Evolutionary conservation across 352 stramenopile genomes (phyloP).

Genomic region (Elongisporangium prolatum): DNA sequence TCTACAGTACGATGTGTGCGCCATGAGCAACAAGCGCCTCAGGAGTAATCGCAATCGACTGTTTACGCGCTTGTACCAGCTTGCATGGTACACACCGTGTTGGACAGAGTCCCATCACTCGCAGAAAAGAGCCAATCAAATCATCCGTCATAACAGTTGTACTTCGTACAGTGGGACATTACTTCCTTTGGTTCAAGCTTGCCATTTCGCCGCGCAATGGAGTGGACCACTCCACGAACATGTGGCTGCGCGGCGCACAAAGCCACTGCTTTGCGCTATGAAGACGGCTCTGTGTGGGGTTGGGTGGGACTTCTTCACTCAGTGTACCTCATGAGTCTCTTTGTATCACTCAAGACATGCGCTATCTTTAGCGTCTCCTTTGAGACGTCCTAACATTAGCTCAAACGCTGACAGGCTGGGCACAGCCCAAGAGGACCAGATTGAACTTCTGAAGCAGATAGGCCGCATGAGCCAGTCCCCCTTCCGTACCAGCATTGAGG

Average conservation of each 20-base stretch:
- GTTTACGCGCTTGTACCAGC: background rate
- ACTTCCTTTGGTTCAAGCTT: too few relatives aligned
- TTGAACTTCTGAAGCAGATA: too few relatives aligned
- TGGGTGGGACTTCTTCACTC: background rate
- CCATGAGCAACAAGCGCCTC: background rate
- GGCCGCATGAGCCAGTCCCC: conserved; percentile 21
- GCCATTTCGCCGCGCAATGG: too few relatives aligned
- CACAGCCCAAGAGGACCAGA: background rate
- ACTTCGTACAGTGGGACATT: background rate
- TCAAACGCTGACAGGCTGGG: too few relatives aligned
- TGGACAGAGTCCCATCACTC: background rate
- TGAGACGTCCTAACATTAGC: background rate
- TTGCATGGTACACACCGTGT: background rate
- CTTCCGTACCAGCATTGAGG: conserved; percentile 11
- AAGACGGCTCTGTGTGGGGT: background rate
- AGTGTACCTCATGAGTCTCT: too few relatives aligned
- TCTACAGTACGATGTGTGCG: background rate
- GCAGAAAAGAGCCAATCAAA: background rate
- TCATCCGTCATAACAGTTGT: background rate
- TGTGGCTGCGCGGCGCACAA: too few relatives aligned
- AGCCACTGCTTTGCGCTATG: too few relatives aligned
- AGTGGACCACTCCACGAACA: background rate
- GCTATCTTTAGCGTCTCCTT: background rate
- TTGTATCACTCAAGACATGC: background rate
- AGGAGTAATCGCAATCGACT: background rate